Evolutionary conservation across 371 early-diverging fungal genomes (phyloP).

Genomic region (Haplosporangium sp.): DNA sequence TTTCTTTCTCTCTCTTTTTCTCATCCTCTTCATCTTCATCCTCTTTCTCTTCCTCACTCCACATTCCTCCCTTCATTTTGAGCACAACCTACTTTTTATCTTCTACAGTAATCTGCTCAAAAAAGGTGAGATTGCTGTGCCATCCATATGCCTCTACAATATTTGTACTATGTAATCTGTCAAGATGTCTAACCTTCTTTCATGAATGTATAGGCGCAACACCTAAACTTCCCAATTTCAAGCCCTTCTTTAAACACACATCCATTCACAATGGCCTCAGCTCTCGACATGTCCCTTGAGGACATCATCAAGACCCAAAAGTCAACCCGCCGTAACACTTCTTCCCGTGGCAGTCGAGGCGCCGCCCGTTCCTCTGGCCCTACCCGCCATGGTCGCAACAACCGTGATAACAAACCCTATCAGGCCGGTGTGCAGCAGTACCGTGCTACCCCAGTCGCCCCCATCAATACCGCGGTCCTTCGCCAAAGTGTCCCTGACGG

Average conservation of each 20-base stretch:
- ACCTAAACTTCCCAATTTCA: background rate
- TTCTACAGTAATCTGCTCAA: too few species aligned
- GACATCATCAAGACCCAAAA: constrained; percentile 69
- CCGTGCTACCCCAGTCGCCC: constrained; percentile 38
- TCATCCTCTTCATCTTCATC: too few species aligned
- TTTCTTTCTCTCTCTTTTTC: too few species aligned
- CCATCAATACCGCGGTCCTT: constrained; percentile 50
- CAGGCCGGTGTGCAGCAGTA: constrained; percentile 59
- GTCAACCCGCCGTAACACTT: constrained; percentile 48
- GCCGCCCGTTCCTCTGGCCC: constrained; percentile 57
- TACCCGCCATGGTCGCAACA: constrained; percentile 56
- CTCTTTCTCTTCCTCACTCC: too few species aligned
- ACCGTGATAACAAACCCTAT: constrained; percentile 59
- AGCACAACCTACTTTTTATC: too few species aligned
- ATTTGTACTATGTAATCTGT: too few species aligned
- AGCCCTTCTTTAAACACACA: background rate
- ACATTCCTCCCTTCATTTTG: too few species aligned
- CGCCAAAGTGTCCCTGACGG: constrained; percentile 55
- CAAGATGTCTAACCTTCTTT: too few species aligned
- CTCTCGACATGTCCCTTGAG: constrained; percentile 77
- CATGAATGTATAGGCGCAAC: too few species aligned
- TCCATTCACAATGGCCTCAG: constrained; percentile 57
- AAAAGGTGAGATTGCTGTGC: too few species aligned
- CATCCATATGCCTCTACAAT: too few species aligned
- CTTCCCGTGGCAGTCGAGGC: constrained; percentile 40